phyloP scores from a whole-genome alignment of 2,329 filamentous ascomycete genomes.

The Aspergillus fumigatiaffinis region DNA sequence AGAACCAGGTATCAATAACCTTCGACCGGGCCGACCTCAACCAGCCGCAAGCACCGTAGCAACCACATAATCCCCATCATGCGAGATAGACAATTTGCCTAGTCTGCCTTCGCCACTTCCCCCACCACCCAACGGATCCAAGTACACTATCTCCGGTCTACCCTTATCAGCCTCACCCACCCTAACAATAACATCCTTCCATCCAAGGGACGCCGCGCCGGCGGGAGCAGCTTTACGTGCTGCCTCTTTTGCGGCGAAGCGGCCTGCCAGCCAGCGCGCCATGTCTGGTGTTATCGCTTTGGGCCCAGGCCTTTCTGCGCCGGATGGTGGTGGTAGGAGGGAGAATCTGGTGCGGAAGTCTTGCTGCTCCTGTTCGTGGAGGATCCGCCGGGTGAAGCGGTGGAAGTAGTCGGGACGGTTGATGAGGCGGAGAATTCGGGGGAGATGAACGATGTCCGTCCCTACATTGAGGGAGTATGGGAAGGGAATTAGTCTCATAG shows the following conservation, averaged over 20 bases:
- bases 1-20: background rate
- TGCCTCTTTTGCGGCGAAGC: constrained; percentile 72
- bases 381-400: constrained; percentile 40
- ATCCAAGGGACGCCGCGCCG: constrained; percentile 54
- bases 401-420: constrained; percentile 36
- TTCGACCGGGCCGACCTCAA: constrained; percentile 13
- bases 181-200: constrained; percentile 56
- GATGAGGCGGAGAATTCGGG: constrained; percentile 61
- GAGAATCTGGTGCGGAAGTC: constrained; percentile 36
- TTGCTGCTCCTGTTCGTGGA: constrained; percentile 36
- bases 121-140: constrained; percentile 9
- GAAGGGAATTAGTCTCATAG: constrained; percentile 47
- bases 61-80: constrained; percentile 76
- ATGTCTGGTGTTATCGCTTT: constrained; percentile 27
- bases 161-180: constrained; percentile 22
- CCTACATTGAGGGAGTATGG: constrained; percentile 67
- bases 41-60: constrained; percentile 41
- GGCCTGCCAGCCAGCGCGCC: constrained; percentile 44
- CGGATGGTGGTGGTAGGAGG: constrained; percentile 6
- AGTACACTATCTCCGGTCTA: constrained; percentile 37
- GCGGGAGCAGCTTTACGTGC: constrained; percentile 63
- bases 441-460: constrained; percentile 71
- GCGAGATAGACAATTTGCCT: constrained; percentile 75
- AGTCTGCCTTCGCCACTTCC: constrained; percentile 36
- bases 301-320: background rate